Base-by-base conservation (phyloP, 306 rosid species). In the Vachellia pachyceras region DNA sequence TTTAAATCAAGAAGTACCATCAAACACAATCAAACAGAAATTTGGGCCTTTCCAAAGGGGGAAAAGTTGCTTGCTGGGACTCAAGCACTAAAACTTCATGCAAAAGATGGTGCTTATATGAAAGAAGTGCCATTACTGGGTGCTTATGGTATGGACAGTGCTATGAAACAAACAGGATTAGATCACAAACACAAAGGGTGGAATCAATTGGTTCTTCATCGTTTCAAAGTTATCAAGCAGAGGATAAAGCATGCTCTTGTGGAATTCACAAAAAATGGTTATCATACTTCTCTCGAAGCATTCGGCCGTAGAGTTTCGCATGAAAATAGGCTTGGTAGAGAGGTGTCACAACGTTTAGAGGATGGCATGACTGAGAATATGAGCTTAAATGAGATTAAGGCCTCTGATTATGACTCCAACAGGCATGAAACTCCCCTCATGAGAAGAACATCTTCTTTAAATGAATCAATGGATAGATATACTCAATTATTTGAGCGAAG, bases 191-290 rank as follows among this genome's bases (percentile, higher is more conserved):
- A 85, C 73, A 89, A 76, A 76, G 97, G 97, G 47, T 95, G 99
- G 99, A 95, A 93, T 84, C 94, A 90, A 58, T 41, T 85, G 83
- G 99, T 93, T 55, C 22, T 91, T 64, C 90, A 89, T 64, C 94
- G 91, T 29, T 92, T 95, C 88, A 90, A 87, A 84, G 82, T 81
- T 75, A 86, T 91, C 54, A 93, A 88, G 87, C 94, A 85, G 84
- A 95, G 87, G 90, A 89, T 95, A 81, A 88, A 79, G 81, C 92
- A 85, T 69, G 87, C 86, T 18, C 82, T 93, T 25, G 85, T 82
- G 87, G 98, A 95, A 54, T 80, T 86, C 73, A 92, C 77, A 42
- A 91, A 79, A 83, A 86, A 86, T 73, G 82, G 82, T 55, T 58
- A 68, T 83, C 82, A 78, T 47, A 69, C 84, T 77, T 46, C 85